Base-by-base conservation (phyloP, 2,329 filamentous ascomycete genomes). In the Diaporthe caulivora region DNA sequence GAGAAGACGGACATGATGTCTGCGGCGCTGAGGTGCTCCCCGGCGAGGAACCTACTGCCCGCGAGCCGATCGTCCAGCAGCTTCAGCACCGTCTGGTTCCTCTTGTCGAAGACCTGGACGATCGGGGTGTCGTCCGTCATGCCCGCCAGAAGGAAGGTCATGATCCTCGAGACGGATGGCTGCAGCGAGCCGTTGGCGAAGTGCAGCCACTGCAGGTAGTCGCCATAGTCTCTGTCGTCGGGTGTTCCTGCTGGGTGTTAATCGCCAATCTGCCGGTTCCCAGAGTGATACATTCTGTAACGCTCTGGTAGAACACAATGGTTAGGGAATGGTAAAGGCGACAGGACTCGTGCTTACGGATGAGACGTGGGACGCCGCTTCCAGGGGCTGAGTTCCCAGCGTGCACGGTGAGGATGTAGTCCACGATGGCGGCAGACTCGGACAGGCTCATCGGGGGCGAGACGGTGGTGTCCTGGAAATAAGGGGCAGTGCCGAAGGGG, bases 161-260 rank as follows among this genome's bases (percentile, higher is more conserved):
- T 75, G 49, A 70, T 37, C 40, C 58, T 40, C 26, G 55, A 55
- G 29, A 73, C 31, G 21, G 53, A 40, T 15, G 73, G 71, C 60
- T 75, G 73, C 26, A 73, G 58, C 15, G 71, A 71, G 44, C 84
- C 84, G 77, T 89, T 87, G 11, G 84, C 82, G 79, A 86, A 92
- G 79, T 92, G 89, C 78, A 90, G 88, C 90, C 90, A 93, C 83
- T 90, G 92, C 1, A 93, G 78, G 76, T 90, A 93, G 67, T 91
- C 86, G 2, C 89, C 82, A 75, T 91, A 93, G 57, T 85, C 83
- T 17, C 80, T 81, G 8, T 89, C 89, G 8, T 80, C 77, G 40
- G 83, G 89, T 76, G 92, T 84, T 57, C 86, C 37, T 40, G 6
- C 37, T 40, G 13, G 2, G 37, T 40, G 37, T 40, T 13, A 40